phyloP scores from a whole-genome alignment of 2,329 filamentous ascomycete species.

The Alternaria burnsii region DNA sequence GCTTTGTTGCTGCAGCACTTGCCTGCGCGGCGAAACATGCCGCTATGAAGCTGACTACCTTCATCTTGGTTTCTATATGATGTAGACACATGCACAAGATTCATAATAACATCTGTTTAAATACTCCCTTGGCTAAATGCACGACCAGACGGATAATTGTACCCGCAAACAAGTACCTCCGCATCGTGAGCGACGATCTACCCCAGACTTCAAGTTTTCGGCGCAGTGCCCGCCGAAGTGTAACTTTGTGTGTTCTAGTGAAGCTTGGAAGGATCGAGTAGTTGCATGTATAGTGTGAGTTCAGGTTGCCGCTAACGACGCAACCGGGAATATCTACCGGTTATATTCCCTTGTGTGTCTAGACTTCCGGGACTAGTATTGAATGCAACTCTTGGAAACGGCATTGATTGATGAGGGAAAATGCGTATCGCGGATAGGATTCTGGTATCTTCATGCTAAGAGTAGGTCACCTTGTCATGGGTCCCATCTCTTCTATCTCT shows the following conservation, averaged over 20 bases:
- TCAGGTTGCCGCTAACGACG: not conserved
- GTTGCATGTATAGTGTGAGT: not conserved
- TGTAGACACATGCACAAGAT: not conserved
- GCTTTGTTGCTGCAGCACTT: not conserved
- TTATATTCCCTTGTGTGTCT: not conserved
- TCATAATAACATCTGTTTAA: not conserved
- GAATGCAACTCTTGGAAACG: not conserved
- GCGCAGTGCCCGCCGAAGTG: conserved; percentile 1
- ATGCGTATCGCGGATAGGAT: not conserved
- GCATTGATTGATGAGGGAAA: not conserved
- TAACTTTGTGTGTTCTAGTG: conserved; percentile 5
- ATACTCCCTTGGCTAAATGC: not conserved
- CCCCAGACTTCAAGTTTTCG: not conserved
- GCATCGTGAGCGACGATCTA: conserved; percentile 6
- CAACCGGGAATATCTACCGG: not conserved
- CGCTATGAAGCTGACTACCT: not conserved
- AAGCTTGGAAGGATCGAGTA: conserved; percentile 2
- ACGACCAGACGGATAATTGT: not conserved
- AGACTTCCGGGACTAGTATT: not conserved
- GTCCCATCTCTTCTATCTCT: not conserved
- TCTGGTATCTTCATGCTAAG: not conserved
- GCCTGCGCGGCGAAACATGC: not conserved
- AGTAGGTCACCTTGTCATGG: not conserved
- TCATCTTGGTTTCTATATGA: not conserved
- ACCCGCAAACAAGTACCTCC: conserved; percentile 3